Evolutionary conservation across 441 rosid species (phyloP), one percentile per base, ranked within the genome.

Genomic region (Arabidopsis lyrata): DNA sequence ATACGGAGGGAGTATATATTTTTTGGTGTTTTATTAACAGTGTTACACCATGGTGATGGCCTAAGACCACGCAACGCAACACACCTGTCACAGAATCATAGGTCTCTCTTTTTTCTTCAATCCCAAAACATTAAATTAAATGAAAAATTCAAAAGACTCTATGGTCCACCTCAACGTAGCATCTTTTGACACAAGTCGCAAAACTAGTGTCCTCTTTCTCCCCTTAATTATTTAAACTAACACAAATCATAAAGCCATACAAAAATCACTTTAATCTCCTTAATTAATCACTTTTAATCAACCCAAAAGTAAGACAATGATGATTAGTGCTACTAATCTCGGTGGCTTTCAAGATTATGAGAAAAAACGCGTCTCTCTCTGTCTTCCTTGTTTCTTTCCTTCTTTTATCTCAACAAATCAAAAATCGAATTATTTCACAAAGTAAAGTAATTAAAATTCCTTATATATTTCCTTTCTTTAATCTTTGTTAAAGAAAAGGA

Each of bases 101-200:
- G 15, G 78, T 55, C 55, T 47, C 22, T n/a, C 62, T 29, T 10
- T 63, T 41, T 29, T 34, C 54, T 15, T 15, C 39, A 58, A 48
- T 2, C n/a, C 50, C 35, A 39, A 47, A 63, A 15, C 39, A 39
- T 31, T 29, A 48, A n/a, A 50, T 47, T 16, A 41, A 49, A 66
- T 5, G 6, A 44, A 48, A 11, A 22, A 22, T 22, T 22, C 22
- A 22, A 22, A 22, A 22, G 24, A 22, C 24, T 20, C 22, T 20
- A 22, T 22, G 24, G 77, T 66, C 80, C 73, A 77, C 58, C 63
- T 62, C 73, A 24, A 71, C 36, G 27, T 71, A 36, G 81, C 81
- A 61, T 73, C 74, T 78, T 59, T 72, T 9, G 74, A 67, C 66
- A 78, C 59, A 60, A 60, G 74, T 72, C 81, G 39, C 77, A 53